Evolutionary conservation across 2,329 filamentous ascomycete genomes (phyloP), one percentile per base, ranked within the genome.

Genomic region (Beauveria sp.): DNA sequence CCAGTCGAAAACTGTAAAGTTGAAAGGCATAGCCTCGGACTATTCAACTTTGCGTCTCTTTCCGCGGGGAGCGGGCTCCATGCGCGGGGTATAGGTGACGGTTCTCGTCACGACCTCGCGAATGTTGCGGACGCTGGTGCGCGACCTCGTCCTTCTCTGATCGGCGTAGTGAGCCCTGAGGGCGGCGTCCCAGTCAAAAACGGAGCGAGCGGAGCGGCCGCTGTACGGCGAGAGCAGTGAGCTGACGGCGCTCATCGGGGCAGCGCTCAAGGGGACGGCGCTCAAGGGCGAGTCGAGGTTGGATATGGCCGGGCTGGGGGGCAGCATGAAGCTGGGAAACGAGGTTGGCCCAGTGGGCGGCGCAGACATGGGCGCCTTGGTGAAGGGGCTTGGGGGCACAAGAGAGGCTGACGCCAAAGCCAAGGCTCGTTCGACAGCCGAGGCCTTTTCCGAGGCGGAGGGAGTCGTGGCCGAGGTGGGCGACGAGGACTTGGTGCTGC

Each of bases 31-130:
- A 45, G 42, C 12, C 42, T 50, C 34, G 7, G n/a, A 61, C 71
- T 68, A 79, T 65, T 82, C 79, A 54, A 81, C 74, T 79, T 91
- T 96, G 78, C 93, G 88, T 77, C 92, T 86, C 83, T 97, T 98
- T 66, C 93, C 93, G 74, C 93, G 93, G 8, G 92, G 93, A 43
- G 93, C 91, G 26, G 93, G 90, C 66, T 92, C 90, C 78, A 98
- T 90, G 66, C 87, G 81, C 64, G 86, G 89, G 72, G 90, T 96
- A 75, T 96, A 96, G 46, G 91, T 96, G 63, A 96, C 90, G 18
- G 92, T 97, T 67, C 92, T 84, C n/a, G 93, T 97, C 58, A 97
- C 90, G 5, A 97, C 91, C 73, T 97, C 92, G 60, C 91, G 82
- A 62, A 97, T 91, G 70, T 88, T 82, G 63, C 87, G 84, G 61